Evolutionary conservation across 768 basidiomycete genomes (phyloP).

Genomic region (Boletus patriciae): DNA sequence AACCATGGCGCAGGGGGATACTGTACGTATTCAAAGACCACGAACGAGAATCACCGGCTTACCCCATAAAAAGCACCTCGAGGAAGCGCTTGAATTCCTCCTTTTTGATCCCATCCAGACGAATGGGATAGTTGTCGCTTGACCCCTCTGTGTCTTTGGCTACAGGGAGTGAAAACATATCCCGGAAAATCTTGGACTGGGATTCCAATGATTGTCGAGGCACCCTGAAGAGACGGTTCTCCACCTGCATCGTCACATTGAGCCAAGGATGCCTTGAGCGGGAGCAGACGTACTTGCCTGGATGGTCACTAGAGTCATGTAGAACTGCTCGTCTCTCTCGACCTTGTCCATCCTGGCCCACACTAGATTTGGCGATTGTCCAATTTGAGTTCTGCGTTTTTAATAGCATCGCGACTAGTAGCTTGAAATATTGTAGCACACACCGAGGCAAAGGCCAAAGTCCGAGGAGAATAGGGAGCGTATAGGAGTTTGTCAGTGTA

Average conservation of each 20-base stretch:
- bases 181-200: slow-evolving; percentile 26
- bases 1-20: background rate
- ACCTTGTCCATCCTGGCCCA: background rate
- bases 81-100: slow-evolving; percentile 29
- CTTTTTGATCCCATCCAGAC: slow-evolving; percentile 21
- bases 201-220: slow-evolving; percentile 25
- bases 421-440: background rate
- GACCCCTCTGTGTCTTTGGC: slow-evolving; percentile 17
- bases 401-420: too few relatives aligned
- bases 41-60: background rate
- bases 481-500: slow-evolving; percentile 1
- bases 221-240: slow-evolving; percentile 27
- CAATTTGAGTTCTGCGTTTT: background rate
- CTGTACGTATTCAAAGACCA: background rate
- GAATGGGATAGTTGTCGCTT: slow-evolving; percentile 24
- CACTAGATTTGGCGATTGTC: background rate
- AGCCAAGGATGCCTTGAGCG: background rate
- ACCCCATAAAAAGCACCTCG: slow-evolving; percentile 22
- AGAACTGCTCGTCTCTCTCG: slow-evolving; percentile 12
- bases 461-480: background rate
- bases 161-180: slow-evolving; percentile 27
- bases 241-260: slow-evolving; percentile 21
- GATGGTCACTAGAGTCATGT: slow-evolving; percentile 22
- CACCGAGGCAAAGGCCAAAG: background rate
- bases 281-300: background rate